Conservation (phyloP, 768 basidiomycete species). For the Coprinopsis sp. region DNA sequence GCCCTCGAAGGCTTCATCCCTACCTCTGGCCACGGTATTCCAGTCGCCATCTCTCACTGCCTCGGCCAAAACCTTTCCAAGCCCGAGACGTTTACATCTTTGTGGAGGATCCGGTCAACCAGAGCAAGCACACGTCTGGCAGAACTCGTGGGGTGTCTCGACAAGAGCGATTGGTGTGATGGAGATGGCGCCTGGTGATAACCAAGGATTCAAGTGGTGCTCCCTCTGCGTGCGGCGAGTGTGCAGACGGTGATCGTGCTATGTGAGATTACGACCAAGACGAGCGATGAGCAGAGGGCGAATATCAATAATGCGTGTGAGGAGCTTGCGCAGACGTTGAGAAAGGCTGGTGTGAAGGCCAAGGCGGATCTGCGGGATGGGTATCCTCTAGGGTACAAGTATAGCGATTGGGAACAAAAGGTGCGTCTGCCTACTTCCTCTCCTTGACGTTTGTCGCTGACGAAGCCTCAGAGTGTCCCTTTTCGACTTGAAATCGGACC, state of each 20-base stretch:
- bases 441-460: background rate
- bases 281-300: slow-evolving; percentile 59
- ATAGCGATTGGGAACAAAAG: slow-evolving; percentile 99
- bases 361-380: slow-evolving; percentile 92
- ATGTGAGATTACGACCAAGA: slow-evolving; percentile 89
- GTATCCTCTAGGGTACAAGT: slow-evolving; percentile 98
- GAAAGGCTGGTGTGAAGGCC: slow-evolving; percentile 70
- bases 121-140: slow-evolving; percentile 79
- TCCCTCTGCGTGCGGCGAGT: slow-evolving; percentile 95
- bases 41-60: slow-evolving; percentile 96
- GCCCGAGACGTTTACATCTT: slow-evolving; percentile 95
- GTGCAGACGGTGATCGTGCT: slow-evolving; percentile 91
- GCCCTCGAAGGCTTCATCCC: slow-evolving; percentile 98
- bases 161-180: slow-evolving; percentile 97
- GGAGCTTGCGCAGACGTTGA: slow-evolving; percentile 67
- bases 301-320: slow-evolving; percentile 75
- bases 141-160: slow-evolving; percentile 97
- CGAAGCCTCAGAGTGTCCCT: slow-evolving; percentile 75
- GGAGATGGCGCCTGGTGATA: slow-evolving; percentile 99
- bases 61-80: slow-evolving; percentile 98
- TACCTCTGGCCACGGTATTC: slow-evolving; percentile 94
- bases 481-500: slow-evolving; percentile 97
- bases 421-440: slow-evolving; percentile 33
- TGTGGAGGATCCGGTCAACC: slow-evolving; percentile 87
- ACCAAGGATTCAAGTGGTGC: slow-evolving; percentile 93